These are phyloP conservation scores for Plasmodium yoelii DNA, from an alignment of 169 alveolate species.

Conservation along the genomic window DNA sequence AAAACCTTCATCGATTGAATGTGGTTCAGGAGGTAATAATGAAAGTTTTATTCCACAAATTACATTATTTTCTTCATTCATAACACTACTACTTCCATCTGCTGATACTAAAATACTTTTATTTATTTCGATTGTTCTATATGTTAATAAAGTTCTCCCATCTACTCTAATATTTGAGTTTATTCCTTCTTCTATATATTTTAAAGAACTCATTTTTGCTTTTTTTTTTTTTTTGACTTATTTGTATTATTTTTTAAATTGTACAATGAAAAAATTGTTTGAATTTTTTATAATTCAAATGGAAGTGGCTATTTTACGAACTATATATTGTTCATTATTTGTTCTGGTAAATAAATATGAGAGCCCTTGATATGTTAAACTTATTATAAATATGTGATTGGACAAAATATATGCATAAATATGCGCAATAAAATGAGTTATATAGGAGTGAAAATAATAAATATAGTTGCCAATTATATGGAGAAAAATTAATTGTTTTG, in stretches of 20 bases:
- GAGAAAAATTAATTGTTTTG: no score
- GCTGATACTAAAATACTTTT: constrained; percentile 61
- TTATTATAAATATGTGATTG: no score
- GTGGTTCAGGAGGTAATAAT: constrained; percentile 27
- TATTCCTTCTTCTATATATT: constrained; percentile 62
- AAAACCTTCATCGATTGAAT: constrained; percentile 55
- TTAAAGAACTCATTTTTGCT: constrained; percentile 59
- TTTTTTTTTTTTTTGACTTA: neutral
- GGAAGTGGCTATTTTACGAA: no score
- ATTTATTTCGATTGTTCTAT: constrained; percentile 65
- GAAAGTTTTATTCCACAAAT: constrained; percentile 69
- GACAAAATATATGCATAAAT: no score
- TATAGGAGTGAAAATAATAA: no score
- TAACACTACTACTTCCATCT: constrained; percentile 75
- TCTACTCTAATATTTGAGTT: constrained; percentile 59
- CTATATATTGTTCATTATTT: no score
- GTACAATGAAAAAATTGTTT: no score
- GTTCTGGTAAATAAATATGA: no score
- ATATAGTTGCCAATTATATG: no score
- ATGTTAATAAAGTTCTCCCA: constrained; percentile 51
- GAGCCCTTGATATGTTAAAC: no score
- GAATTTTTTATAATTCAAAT: no score
- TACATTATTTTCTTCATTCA: constrained; percentile 74
- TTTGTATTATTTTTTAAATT: neutral
- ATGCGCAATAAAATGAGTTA: no score